Percentiles rank a stretch among this genome's conserved stretches.
phyloP scores from a whole-genome alignment of 495 filamentous ascomycete species.

The Penicillium alfredii region DNA sequence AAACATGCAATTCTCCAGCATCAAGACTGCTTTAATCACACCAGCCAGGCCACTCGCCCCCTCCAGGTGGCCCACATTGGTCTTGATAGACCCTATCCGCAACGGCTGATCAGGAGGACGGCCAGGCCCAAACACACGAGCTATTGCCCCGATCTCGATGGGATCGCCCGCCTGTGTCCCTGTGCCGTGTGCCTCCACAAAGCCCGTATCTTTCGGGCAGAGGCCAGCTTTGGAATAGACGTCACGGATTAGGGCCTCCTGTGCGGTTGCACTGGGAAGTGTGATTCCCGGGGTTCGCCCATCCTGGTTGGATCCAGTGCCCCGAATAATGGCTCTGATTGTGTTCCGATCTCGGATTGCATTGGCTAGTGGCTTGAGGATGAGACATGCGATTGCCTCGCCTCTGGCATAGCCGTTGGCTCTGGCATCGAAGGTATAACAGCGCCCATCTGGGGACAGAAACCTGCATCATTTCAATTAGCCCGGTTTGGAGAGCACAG shows the following conservation, averaged over 20 bases:
- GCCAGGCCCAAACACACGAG: conserved; percentile 11
- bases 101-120: conserved; percentile 5
- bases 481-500: background rate
- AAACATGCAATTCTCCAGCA: conserved; percentile 27
- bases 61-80: conserved; percentile 37
- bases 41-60: conserved; percentile 28
- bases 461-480: conserved; percentile 4
- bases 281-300: conserved; percentile 30
- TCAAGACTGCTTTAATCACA: conserved; percentile 30
- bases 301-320: conserved; percentile 37
- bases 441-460: conserved; percentile 29
- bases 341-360: conserved; percentile 32
- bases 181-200: conserved; percentile 41
- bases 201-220: conserved; percentile 14
- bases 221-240: conserved; percentile 46
- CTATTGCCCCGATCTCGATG: conserved; percentile 51
- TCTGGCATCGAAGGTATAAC: conserved; percentile 30
- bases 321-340: conserved; percentile 41
- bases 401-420: conserved; percentile 31
- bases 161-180: conserved; percentile 59
- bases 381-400: conserved; percentile 28
- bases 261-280: conserved; percentile 49
- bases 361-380: conserved; percentile 34
- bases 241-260: conserved; percentile 49
- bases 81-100: conserved; percentile 30